Evolutionary conservation across 495 filamentous ascomycete species (phyloP), one percentile per base, ranked within the genome.

Genomic region (Aspergillus saccharolyticus): DNA sequence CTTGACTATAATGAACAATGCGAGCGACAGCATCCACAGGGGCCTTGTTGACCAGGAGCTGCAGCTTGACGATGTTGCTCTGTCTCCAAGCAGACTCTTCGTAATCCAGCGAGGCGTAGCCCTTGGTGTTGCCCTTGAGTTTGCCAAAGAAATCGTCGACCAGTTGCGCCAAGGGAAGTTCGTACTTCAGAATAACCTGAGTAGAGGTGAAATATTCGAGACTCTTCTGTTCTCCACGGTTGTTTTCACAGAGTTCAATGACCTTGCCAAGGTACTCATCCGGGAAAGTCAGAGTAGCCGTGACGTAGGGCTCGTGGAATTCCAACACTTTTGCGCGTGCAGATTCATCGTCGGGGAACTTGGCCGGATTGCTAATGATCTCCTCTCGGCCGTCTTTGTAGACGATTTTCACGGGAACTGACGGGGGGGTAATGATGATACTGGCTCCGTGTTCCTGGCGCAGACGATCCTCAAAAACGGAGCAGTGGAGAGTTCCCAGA

Each of bases 71-170:
- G 50, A 98, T 84, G 50, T 85, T 84, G 65, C 87, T 88, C 55
- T 81, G 75, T 14, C 86, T 83, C 82, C 89, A 98, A 0, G 85
- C 94, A 0, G 92, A 89, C 62, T 98, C 94, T 71, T 98, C 94
- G 70, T 97, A 97, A 70, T 97, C 91, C 15, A 97, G 80, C 55
- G 85, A 90, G 6, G 91, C 91, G 59, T 89, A 89, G 33, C 86
- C 86, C 62, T 88, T 88, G 16, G 91, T 96, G 2, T 85, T 82
- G 21, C 91, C 89, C 70, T 98, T 98, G 52, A 98, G 76, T 72
- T 95, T 96, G 21, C 95, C 95, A 69, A 98, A 98, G 74, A 98
- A 89, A 71, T 98, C 93, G 63, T 97, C 92, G 1, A 97, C 94
- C 8, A 98, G 76, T 47, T 94, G 89, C 2, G 90, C 82, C 16